Evolutionary conservation across 306 rosid species (phyloP).

Genomic region (Castanea crenata): DNA sequence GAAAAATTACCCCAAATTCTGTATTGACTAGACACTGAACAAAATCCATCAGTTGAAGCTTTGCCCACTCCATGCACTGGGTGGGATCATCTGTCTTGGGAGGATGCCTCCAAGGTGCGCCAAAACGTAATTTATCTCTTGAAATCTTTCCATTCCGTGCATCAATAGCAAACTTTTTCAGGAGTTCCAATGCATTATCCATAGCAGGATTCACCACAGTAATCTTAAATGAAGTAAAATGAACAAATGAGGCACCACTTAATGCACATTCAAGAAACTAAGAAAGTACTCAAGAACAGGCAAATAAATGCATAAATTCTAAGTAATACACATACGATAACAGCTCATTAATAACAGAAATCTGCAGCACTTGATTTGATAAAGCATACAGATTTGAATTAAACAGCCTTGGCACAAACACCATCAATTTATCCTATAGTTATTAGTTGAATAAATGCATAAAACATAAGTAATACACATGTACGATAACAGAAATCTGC

Average conservation of each 20-base stretch:
- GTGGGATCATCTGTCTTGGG: constrained; percentile 60
- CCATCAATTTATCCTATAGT: neutral
- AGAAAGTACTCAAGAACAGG: constrained; percentile 13
- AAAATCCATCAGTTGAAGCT: constrained; percentile 88
- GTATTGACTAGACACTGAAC: constrained; percentile 67
- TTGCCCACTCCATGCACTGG: constrained; percentile 70
- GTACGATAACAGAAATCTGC: neutral
- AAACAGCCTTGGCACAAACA: neutral
- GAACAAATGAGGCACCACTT: constrained; percentile 26
- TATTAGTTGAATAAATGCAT: neutral
- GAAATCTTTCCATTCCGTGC: constrained; percentile 58
- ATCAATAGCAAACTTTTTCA: constrained; percentile 74
- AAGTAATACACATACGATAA: neutral
- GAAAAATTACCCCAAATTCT: constrained; percentile 77
- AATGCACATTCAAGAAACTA: constrained; percentile 12
- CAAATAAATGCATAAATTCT: neutral
- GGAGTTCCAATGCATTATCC: constrained; percentile 74
- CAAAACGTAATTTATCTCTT: constrained; percentile 77
- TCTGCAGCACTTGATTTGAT: neutral
- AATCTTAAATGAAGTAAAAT: constrained; percentile 49
- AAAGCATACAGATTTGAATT: neutral
- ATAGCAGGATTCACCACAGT: constrained; percentile 86
- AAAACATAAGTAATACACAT: neutral
- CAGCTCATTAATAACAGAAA: neutral
- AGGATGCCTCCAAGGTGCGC: constrained; percentile 99